Percentiles rank a stretch among this genome's conserved stretches.
Conservation (phyloP, 345 rosid genomes). For the Eucalyptus curtisii region DNA sequence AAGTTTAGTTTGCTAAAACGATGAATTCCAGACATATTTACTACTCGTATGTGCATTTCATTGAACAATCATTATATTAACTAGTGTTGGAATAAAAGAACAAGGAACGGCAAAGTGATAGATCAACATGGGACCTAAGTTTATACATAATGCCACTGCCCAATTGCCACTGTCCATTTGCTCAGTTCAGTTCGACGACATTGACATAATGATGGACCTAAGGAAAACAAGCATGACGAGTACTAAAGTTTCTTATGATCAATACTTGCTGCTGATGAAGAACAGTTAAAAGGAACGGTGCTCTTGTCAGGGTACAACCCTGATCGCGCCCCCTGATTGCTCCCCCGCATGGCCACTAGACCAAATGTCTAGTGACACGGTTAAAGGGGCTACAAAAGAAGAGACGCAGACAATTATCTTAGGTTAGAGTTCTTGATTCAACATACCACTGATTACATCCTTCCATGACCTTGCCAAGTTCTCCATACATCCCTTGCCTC, state of each 20-base stretch:
- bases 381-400: not conserved
- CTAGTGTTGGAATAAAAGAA: not conserved
- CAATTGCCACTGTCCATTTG: not conserved
- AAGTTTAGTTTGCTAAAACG: not conserved
- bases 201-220: not conserved
- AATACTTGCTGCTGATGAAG: not conserved
- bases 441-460: slow-evolving; percentile 77
- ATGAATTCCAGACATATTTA: not conserved
- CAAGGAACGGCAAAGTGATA: not conserved
- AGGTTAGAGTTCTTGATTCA: not conserved
- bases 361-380: not conserved
- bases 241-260: not conserved
- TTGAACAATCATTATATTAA: not conserved
- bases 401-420: not conserved
- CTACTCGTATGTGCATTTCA: not conserved
- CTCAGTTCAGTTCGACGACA: not conserved
- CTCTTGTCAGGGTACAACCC: not conserved
- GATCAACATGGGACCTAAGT: not conserved
- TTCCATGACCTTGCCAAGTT: slow-evolving; percentile 60
- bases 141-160: not conserved
- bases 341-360: not conserved
- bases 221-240: not conserved
- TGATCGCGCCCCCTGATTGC: not conserved
- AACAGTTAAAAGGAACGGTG: not conserved
- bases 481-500: slow-evolving; percentile 56